These are phyloP conservation scores for Xenosphaeropsis pyriputrescens DNA, from an alignment of 2,329 filamentous ascomycete species.

Conservation along the genomic window DNA sequence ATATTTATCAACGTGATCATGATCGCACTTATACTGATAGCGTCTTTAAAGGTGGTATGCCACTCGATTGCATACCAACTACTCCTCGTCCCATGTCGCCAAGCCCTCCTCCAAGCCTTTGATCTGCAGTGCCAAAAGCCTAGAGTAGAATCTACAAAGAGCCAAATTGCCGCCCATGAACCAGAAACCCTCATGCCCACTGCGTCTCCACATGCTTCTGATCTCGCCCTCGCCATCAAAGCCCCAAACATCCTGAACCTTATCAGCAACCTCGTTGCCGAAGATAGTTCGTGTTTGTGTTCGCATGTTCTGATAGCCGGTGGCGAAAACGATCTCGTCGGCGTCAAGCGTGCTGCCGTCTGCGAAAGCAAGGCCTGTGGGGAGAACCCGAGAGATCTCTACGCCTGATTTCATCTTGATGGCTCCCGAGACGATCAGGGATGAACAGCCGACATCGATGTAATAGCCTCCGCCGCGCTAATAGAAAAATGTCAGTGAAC, in stretches of 20 bases:
- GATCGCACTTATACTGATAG: no score
- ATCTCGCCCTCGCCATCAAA: constrained; percentile 30
- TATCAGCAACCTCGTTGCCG: constrained; percentile 31
- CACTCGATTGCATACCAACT: no score
- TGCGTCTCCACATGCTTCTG: constrained; percentile 26
- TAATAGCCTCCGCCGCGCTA: constrained; percentile 43
- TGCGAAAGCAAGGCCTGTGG: constrained; percentile 19
- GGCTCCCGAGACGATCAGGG: constrained; percentile 35
- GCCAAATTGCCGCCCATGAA: constrained; percentile 34
- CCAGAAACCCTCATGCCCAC: constrained; percentile 32
- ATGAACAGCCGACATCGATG: constrained; percentile 35
- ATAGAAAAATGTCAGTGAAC: no score
- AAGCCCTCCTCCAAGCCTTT: constrained; percentile 25
- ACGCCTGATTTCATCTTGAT: constrained; percentile 31
- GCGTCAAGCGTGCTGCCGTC: constrained; percentile 30
- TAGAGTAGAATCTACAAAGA: constrained; percentile 29
- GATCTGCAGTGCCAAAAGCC: constrained; percentile 31
- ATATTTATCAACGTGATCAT: no score
- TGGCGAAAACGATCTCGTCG: constrained; percentile 32
- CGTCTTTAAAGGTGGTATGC: no score
- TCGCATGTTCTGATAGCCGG: constrained; percentile 36
- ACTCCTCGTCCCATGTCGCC: constrained; percentile 7
- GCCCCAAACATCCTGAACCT: constrained; percentile 29
- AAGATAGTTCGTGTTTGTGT: constrained; percentile 30
- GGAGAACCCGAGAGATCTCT: constrained; percentile 27